A percentile compares a stretch with the other conserved stretches of the same genome.
Evolutionary conservation across 1,284 basidiomycete species (phyloP).

Genomic region (Amylostereum chailletii): DNA sequence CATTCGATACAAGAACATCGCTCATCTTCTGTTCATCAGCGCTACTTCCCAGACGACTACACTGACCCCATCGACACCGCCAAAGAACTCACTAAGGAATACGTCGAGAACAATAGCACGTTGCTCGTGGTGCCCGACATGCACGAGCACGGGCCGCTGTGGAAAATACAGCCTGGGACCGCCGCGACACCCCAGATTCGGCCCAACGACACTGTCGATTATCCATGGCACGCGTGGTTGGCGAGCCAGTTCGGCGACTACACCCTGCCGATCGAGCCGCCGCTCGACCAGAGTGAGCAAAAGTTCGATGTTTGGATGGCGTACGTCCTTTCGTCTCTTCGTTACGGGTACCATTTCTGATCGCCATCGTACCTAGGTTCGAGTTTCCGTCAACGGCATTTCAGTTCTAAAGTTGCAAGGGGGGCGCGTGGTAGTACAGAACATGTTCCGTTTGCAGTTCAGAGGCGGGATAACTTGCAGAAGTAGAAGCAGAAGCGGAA

Average conservation of each 20-base stretch:
- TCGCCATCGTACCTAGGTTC: not conserved
- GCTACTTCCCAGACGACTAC: slow-evolving; percentile 12
- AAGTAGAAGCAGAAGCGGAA: too few species aligned
- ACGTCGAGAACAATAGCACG: slow-evolving; percentile 14
- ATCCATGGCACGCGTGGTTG: slow-evolving; percentile 22
- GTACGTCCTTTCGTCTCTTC: slow-evolving; percentile 14
- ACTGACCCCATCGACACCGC: slow-evolving; percentile 10
- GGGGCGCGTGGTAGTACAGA: too few species aligned
- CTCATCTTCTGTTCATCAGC: slow-evolving; percentile 2
- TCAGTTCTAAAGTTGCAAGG: not conserved
- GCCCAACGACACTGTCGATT: slow-evolving; percentile 20
- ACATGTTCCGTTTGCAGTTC: too few species aligned
- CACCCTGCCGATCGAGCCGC: slow-evolving; percentile 8
- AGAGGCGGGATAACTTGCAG: too few species aligned
- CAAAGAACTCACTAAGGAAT: slow-evolving; percentile 3
- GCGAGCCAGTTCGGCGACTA: slow-evolving; percentile 12
- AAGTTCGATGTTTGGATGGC: slow-evolving; percentile 19
- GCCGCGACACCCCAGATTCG: slow-evolving; percentile 15
- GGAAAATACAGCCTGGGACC: slow-evolving; percentile 14
- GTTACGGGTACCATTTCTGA: not conserved
- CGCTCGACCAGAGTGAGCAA: slow-evolving; percentile 9
- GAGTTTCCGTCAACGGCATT: not conserved
- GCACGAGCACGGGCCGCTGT: slow-evolving; percentile 23
- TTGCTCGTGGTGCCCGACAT: slow-evolving; percentile 17
- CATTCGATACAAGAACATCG: not conserved